phyloP scores from a whole-genome alignment of 257 asterid species.

The Euphrasia confusa region DNA sequence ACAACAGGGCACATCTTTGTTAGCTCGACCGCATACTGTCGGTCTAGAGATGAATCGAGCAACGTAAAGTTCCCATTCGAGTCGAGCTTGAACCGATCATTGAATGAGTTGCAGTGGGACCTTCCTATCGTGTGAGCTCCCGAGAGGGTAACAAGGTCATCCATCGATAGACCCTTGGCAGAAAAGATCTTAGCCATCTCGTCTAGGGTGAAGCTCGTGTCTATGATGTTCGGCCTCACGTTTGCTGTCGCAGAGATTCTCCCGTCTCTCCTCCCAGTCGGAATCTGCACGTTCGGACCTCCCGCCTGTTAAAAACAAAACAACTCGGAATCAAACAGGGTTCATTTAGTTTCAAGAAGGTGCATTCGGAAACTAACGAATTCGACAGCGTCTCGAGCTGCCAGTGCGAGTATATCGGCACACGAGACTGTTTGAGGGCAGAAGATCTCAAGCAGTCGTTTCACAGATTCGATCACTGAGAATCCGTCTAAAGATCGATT shows the following conservation, averaged over 20 bases:
- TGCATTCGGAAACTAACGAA: slow-evolving; percentile 29
- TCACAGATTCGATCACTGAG: slow-evolving; percentile 58
- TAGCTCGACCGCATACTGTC: slow-evolving; percentile 49
- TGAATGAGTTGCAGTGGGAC: slow-evolving; percentile 72
- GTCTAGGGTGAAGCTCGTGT: slow-evolving; percentile 68
- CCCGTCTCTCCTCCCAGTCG: slow-evolving; percentile 76
- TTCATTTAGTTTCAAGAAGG: too few species aligned
- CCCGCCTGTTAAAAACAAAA: slow-evolving; percentile 45
- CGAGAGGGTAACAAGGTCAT: slow-evolving; percentile 75
- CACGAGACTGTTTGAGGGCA: slow-evolving; percentile 77
- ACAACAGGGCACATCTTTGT: slow-evolving; percentile 40
- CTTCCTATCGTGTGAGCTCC: slow-evolving; percentile 84
- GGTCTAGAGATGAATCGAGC: slow-evolving; percentile 51
- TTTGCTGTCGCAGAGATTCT: slow-evolving; percentile 45
- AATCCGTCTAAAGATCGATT: slow-evolving; percentile 63
- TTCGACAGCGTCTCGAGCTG: slow-evolving; percentile 82
- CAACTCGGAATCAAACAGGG: too few species aligned
- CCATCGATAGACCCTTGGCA: slow-evolving; percentile 55
- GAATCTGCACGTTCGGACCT: slow-evolving; percentile 60
- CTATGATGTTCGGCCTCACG: slow-evolving; percentile 69
- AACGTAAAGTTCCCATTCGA: slow-evolving; percentile 45
- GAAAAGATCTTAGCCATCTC: slow-evolving; percentile 54
- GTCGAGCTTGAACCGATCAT: slow-evolving; percentile 53
- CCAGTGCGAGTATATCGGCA: slow-evolving; percentile 73
- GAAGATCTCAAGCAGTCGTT: slow-evolving; percentile 56